A percentile compares a stretch with the other conserved stretches of the same genome.
Conservation (phyloP, 768 basidiomycete genomes). For the Flagelloscypha sp. region DNA sequence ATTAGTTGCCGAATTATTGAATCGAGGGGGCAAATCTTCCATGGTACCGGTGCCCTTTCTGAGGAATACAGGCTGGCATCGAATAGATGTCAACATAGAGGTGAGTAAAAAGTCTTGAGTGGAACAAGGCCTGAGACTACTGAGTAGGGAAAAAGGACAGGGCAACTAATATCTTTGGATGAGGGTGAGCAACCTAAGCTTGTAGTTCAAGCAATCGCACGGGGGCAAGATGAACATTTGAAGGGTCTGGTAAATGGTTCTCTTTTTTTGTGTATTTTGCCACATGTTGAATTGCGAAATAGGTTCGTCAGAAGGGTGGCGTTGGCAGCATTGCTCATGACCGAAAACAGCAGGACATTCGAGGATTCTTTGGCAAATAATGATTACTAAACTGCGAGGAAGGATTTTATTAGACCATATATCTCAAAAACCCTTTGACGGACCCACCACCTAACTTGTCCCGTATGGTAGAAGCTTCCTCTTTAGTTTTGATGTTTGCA, state of each 20-base stretch:
- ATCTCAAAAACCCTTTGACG: background rate
- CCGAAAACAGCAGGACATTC: slow-evolving; percentile 66
- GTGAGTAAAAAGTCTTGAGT: slow-evolving; percentile 18
- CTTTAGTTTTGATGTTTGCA: slow-evolving; percentile 62
- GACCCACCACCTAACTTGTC: slow-evolving; percentile 15
- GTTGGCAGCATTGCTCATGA: slow-evolving; percentile 67
- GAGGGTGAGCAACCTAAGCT: slow-evolving; percentile 7
- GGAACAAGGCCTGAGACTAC: slow-evolving; percentile 4
- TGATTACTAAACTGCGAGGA: background rate
- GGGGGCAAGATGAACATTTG: slow-evolving; percentile 41
- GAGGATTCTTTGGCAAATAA: slow-evolving; percentile 56
- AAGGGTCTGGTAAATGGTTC: slow-evolving; percentile 41
- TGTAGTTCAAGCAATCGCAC: background rate
- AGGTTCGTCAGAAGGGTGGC: slow-evolving; percentile 64
- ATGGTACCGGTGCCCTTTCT: slow-evolving; percentile 31
- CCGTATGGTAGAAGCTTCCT: slow-evolving; percentile 65
- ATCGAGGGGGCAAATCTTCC: slow-evolving; percentile 15
- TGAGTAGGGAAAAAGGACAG: slow-evolving; percentile 19
- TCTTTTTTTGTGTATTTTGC: background rate
- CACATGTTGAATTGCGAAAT: slow-evolving; percentile 4
- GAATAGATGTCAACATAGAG: slow-evolving; percentile 38
- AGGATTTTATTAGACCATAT: background rate
- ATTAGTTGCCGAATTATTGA: slow-evolving; percentile 44
- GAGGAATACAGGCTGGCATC: slow-evolving; percentile 65
- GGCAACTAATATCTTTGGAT: slow-evolving; percentile 13